These are phyloP conservation scores for Wallacemonas sp. DNA, from an alignment of 208 protist species.

Conservation along the genomic window DNA sequence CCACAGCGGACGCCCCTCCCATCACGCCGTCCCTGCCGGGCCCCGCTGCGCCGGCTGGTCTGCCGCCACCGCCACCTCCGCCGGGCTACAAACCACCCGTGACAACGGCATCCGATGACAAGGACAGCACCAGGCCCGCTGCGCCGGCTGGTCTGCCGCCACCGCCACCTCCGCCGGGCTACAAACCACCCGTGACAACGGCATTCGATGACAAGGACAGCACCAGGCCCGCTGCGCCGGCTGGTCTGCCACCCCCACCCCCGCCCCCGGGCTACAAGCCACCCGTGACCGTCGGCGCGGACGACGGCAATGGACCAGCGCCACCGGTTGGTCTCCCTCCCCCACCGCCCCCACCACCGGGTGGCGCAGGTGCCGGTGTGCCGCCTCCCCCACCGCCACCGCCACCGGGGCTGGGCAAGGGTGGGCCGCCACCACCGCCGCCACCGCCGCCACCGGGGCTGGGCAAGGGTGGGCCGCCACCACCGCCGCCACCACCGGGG, in stretches of 20 bases:
- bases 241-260: conserved; percentile 29
- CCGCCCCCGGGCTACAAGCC: conserved; percentile 19
- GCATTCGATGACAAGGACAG: background rate
- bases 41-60: background rate
- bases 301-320: conserved; percentile 9
- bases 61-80: conserved; percentile 3
- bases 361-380: background rate
- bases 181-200: background rate
- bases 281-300: conserved; percentile 13
- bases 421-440: conserved; percentile 22
- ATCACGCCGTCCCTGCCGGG: background rate
- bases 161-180: conserved; percentile 16
- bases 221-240: conserved; percentile 17
- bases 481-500: conserved; percentile 34
- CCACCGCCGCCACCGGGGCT: conserved; percentile 28
- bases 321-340: conserved; percentile 22
- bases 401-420: background rate
- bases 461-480: conserved; percentile 24
- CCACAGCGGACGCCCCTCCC: background rate
- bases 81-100: background rate
- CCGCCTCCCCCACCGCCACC: conserved; percentile 21
- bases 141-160: conserved; percentile 13
- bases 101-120: background rate
- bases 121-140: background rate
- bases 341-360: conserved; percentile 18